Conservation (phyloP, 1,284 basidiomycete genomes). For the Cerioporus squamosus region DNA sequence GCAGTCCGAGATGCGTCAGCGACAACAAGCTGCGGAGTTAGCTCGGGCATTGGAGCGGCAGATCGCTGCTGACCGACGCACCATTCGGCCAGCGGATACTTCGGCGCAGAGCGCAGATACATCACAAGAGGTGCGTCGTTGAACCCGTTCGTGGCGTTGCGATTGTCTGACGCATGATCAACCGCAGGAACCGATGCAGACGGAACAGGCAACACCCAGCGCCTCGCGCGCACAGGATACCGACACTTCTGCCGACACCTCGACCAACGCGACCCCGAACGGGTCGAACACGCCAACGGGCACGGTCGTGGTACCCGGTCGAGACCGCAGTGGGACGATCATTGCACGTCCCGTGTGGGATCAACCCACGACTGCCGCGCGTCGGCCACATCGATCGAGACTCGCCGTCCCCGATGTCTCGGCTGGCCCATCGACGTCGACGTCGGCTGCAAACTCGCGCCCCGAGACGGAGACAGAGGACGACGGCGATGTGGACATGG, state of each 20-base stretch:
- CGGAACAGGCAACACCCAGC: constrained; percentile 26
- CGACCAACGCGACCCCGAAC: constrained; percentile 59
- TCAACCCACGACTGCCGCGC: constrained; percentile 33
- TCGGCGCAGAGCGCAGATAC: constrained; percentile 11
- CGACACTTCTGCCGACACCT: constrained; percentile 63
- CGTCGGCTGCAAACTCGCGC: constrained; percentile 60
- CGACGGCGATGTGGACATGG: constrained; percentile 63
- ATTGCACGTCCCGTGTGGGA: constrained; percentile 72
- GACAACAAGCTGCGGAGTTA: constrained; percentile 62
- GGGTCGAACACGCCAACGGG: constrained; percentile 64
- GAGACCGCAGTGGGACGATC: constrained; percentile 78
- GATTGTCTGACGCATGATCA: background rate
- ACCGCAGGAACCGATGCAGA: constrained; percentile 37
- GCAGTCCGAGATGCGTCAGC: constrained; percentile 54
- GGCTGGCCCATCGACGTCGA: constrained; percentile 51
- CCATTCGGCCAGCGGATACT: constrained; percentile 14
- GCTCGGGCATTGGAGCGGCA: constrained; percentile 60
- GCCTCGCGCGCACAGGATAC: constrained; percentile 47
- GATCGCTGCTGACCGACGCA: constrained; percentile 36
- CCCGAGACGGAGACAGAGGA: constrained; percentile 79
- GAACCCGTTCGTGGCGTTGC: background rate
- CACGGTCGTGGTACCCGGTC: constrained; percentile 52
- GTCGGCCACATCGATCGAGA: constrained; percentile 37
- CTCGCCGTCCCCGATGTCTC: constrained; percentile 29
- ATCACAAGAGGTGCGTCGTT: constrained; percentile 27